phyloP scores from a whole-genome alignment of 108 stramenopile species.

The Chaetoceros tenuissimus region DNA sequence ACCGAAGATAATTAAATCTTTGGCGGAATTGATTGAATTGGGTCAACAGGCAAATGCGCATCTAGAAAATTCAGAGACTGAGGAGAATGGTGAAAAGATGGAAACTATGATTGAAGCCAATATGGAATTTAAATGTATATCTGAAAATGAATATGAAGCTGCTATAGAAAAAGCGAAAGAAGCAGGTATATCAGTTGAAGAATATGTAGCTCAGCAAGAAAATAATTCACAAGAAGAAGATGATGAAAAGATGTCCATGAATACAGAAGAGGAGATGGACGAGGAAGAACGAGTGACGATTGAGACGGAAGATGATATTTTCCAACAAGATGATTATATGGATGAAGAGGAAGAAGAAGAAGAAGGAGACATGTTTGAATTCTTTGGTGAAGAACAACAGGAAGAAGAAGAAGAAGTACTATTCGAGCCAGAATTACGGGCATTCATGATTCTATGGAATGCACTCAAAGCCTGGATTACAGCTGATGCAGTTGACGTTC shows the following conservation, averaged over 20 bases:
- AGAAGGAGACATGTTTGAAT: not conserved
- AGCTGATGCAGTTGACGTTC: constrained; percentile 19
- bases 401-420: constrained; percentile 14
- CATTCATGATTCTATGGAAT: constrained; percentile 32
- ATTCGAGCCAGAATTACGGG: constrained; percentile 3
- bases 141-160: constrained; percentile 24
- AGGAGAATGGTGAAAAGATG: not conserved
- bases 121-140: constrained; percentile 35
- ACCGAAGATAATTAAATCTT: not conserved
- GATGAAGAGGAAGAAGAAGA: constrained; percentile 13
- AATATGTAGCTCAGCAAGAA: not conserved
- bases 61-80: not conserved
- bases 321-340: constrained; percentile 6
- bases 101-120: constrained; percentile 24
- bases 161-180: constrained; percentile 10
- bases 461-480: constrained; percentile 35
- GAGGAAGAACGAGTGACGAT: constrained; percentile 11
- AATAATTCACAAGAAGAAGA: constrained; percentile 2
- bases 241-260: not conserved
- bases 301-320: constrained; percentile 2
- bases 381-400: not conserved
- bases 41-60: not conserved
- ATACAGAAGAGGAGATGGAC: constrained; percentile 16
- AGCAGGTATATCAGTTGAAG: not conserved
- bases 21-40: not conserved